Conservation (phyloP, 2,329 filamentous ascomycete genomes). For the Alternaria sp. region DNA sequence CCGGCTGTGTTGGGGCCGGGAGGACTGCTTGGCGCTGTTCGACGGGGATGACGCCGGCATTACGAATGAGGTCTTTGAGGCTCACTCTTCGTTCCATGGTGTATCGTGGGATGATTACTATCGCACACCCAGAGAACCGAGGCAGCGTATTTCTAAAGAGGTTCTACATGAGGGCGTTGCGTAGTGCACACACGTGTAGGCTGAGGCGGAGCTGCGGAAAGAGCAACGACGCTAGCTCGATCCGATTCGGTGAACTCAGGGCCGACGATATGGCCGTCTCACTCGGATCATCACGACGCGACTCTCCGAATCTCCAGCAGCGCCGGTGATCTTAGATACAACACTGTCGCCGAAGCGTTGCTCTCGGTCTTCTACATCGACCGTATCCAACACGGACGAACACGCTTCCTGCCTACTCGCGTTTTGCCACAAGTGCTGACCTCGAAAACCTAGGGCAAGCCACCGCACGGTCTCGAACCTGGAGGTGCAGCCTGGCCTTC, state of each 20-base stretch:
- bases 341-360: background rate
- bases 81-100: constrained; percentile 37
- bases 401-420: background rate
- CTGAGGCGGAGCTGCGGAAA: constrained; percentile 21
- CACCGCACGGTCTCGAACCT: constrained; percentile 8
- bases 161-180: background rate
- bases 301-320: background rate
- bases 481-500: constrained; percentile 5
- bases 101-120: background rate
- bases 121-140: constrained; percentile 9
- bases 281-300: constrained; percentile 6
- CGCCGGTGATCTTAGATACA: background rate
- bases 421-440: background rate
- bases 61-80: constrained; percentile 37
- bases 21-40: constrained; percentile 38
- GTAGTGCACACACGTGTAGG: constrained; percentile 21
- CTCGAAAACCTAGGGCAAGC: constrained; percentile 2
- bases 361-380: background rate
- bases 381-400: background rate
- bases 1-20: constrained; percentile 39
- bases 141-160: background rate
- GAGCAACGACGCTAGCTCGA: constrained; percentile 10
- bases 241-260: constrained; percentile 8
- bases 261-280: background rate
- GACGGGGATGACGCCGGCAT: constrained; percentile 35